These are phyloP conservation scores for Fragilaria radians DNA, from an alignment of 108 stramenopile species.

Conservation along the genomic window DNA sequence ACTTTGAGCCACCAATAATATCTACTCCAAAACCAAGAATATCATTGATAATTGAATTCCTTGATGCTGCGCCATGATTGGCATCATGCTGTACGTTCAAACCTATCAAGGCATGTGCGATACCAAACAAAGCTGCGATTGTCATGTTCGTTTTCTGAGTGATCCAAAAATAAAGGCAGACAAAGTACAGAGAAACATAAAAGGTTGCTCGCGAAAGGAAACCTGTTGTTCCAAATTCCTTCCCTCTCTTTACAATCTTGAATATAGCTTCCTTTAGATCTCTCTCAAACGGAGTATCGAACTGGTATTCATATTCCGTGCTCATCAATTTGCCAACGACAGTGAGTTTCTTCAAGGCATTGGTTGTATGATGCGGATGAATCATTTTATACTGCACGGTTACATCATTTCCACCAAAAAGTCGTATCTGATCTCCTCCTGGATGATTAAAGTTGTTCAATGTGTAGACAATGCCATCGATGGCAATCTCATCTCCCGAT, in stretches of 20 bases:
- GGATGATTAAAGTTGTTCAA: conserved; percentile 74
- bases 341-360: conserved; percentile 87
- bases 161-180: conserved; percentile 65
- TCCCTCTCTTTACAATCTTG: conserved; percentile 81
- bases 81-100: conserved; percentile 95
- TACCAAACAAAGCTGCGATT: conserved; percentile 68
- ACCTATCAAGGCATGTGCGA: conserved; percentile 75
- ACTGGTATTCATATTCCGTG: conserved; percentile 64
- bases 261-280: conserved; percentile 85
- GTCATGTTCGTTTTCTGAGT: conserved; percentile 34
- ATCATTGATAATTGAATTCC: conserved; percentile 72
- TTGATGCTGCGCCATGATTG: conserved; percentile 90
- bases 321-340: conserved; percentile 59
- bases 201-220: conserved; percentile 58
- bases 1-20: conserved; percentile 84
- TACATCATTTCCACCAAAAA: conserved; percentile 89
- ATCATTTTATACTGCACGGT: conserved; percentile 89
- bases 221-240: conserved; percentile 77
- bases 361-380: conserved; percentile 81
- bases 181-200: conserved; percentile 65
- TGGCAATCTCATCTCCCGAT: conserved; percentile 49
- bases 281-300: conserved; percentile 78
- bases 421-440: conserved; percentile 67
- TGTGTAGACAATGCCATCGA: conserved; percentile 76
- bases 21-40: conserved; percentile 82